A percentile compares a stretch with the other conserved stretches of the same genome.
Evolutionary conservation across 768 basidiomycete genomes (phyloP).

Genomic region (Gloeostereum incarnatum): DNA sequence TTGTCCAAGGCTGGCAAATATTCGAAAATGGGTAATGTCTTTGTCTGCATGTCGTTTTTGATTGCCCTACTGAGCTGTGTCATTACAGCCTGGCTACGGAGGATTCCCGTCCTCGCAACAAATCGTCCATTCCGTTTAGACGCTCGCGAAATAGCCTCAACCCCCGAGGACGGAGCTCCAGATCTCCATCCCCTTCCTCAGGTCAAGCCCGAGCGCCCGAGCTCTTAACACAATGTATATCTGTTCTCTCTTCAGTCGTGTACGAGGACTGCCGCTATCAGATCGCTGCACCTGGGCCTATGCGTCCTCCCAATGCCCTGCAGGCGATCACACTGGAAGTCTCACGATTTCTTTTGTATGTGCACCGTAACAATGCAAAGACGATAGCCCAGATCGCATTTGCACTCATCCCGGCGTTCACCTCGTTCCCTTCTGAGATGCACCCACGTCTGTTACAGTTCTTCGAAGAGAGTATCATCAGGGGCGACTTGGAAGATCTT

Average conservation of each 20-base stretch:
- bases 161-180: constrained; percentile 31
- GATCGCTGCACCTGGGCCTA: constrained; percentile 46
- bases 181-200: constrained; percentile 38
- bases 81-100: not conserved
- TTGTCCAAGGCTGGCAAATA: constrained; percentile 51
- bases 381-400: constrained; percentile 53
- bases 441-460: constrained; percentile 53
- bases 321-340: constrained; percentile 67
- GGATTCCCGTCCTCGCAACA: not conserved
- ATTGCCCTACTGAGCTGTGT: too few species aligned
- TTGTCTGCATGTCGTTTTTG: not conserved
- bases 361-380: constrained; percentile 39
- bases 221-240: constrained; percentile 50
- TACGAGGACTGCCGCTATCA: constrained; percentile 67
- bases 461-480: constrained; percentile 55
- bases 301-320: constrained; percentile 66
- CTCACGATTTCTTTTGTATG: constrained; percentile 53
- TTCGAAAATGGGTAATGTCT: constrained; percentile 42
- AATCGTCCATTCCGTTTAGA: not conserved
- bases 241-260: constrained; percentile 53
- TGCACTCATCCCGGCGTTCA: constrained; percentile 67
- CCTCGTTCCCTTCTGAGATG: constrained; percentile 58
- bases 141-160: constrained; percentile 30
- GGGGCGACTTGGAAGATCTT: constrained; percentile 42
- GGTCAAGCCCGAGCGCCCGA: constrained; percentile 31